A percentile compares a stretch with the other conserved stretches of the same genome.
These are phyloP conservation scores for Colletotrichum acutatum DNA, from an alignment of 2,329 filamentous ascomycete genomes.

Conservation along the genomic window DNA sequence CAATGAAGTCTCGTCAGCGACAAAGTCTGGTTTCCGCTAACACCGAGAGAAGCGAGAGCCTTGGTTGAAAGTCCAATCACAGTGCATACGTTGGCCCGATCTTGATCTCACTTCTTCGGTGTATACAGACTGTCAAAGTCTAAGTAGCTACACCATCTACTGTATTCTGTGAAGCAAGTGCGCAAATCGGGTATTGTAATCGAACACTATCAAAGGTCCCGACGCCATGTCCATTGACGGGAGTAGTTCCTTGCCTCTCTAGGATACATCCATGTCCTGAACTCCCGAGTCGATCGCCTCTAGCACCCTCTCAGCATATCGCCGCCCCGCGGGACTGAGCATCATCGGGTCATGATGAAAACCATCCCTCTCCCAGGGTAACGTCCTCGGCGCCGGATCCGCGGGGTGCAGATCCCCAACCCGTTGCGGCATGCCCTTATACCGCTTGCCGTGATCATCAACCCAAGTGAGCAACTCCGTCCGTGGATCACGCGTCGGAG, in stretches of 20 bases:
- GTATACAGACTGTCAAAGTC: too few relatives aligned
- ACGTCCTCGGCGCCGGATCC: constrained; percentile 13
- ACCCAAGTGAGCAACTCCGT: constrained; percentile 34
- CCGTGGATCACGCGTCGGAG: not conserved
- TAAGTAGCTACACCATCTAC: not conserved
- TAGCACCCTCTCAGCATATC: constrained; percentile 8
- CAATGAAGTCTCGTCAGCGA: too few relatives aligned
- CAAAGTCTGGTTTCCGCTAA: too few relatives aligned
- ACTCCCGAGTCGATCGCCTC: constrained; percentile 21
- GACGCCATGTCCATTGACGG: too few relatives aligned
- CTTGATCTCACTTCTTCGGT: too few relatives aligned
- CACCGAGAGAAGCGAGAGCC: too few relatives aligned
- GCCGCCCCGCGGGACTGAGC: constrained; percentile 5
- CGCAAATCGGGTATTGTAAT: constrained; percentile 22
- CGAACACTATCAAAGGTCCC: too few relatives aligned
- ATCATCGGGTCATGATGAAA: constrained; percentile 6
- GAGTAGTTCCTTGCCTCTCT: too few relatives aligned
- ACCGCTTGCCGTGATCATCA: constrained; percentile 34
- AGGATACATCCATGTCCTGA: constrained; percentile 28
- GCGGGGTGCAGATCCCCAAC: constrained; percentile 18
- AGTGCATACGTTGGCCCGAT: too few relatives aligned
- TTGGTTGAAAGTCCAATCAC: too few relatives aligned
- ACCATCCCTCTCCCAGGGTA: not conserved
- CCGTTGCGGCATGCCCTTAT: constrained; percentile 19
- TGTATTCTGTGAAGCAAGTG: not conserved